Evolutionary conservation across 2,329 filamentous ascomycete species (phyloP).

Genomic region (Chaetomiaceae sp.): DNA sequence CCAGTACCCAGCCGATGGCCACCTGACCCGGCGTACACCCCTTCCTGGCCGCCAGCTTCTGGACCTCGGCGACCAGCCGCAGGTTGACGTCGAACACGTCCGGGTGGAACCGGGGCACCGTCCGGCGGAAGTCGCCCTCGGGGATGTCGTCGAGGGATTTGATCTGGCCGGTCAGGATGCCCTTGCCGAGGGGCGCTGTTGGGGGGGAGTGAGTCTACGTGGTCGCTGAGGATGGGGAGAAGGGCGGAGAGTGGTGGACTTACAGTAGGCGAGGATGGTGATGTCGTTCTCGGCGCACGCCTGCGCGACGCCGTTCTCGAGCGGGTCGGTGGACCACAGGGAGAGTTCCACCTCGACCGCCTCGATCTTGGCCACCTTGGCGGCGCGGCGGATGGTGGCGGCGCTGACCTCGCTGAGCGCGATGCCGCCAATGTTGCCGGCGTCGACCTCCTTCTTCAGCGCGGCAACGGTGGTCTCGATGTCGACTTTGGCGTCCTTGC

Average conservation of each 20-base stretch:
- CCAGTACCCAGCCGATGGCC: conserved; percentile 58
- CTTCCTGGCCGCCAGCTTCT: conserved; percentile 55
- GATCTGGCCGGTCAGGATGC: conserved; percentile 50
- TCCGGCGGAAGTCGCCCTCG: conserved; percentile 42
- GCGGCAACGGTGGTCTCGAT: conserved; percentile 37
- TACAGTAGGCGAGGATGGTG: conserved; percentile 64
- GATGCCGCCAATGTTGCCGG: conserved; percentile 41
- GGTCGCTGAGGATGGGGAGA: not conserved
- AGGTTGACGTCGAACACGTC: conserved; percentile 62
- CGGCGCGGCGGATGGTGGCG: conserved; percentile 37
- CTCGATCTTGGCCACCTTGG: conserved; percentile 36
- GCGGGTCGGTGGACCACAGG: conserved; percentile 34
- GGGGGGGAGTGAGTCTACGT: not conserved
- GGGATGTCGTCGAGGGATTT: conserved; percentile 51
- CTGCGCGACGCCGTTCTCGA: conserved; percentile 35
- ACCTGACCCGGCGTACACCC: conserved; percentile 58
- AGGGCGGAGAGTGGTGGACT: conserved; percentile 18
- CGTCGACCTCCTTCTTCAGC: conserved; percentile 36
- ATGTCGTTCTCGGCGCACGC: conserved; percentile 61
- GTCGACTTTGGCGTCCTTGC: conserved; percentile 39
- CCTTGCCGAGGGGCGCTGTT: conserved; percentile 42
- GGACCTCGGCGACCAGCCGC: conserved; percentile 53
- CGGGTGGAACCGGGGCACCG: conserved; percentile 55
- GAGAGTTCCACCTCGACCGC: conserved; percentile 45
- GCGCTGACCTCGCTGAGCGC: conserved; percentile 40